These are phyloP conservation scores for Nadsonia commutata DNA, from an alignment of 1,139 yeast species.

Conservation along the genomic window DNA sequence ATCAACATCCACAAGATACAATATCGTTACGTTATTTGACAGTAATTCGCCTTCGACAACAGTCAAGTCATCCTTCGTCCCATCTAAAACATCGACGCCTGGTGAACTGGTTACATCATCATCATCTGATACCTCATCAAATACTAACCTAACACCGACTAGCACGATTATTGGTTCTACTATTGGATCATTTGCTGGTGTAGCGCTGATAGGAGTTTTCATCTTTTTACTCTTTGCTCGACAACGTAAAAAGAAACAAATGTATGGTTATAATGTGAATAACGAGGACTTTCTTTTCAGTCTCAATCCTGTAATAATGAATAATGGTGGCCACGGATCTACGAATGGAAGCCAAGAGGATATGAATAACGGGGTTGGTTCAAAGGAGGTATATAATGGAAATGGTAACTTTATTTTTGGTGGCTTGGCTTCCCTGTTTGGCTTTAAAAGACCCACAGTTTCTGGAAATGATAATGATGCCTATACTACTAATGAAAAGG, in stretches of 20 bases:
- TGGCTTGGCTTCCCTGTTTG: not conserved
- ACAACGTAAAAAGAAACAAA: conserved; percentile 5
- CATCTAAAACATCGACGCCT: not conserved
- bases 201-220: conserved; percentile 17
- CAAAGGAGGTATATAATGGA: not conserved
- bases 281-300: not conserved
- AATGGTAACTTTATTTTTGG: not conserved
- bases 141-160: conserved; percentile 5
- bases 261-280: not conserved
- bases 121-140: not conserved
- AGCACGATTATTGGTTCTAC: conserved; percentile 32
- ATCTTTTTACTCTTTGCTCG: conserved; percentile 10
- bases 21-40: not conserved
- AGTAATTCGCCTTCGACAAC: not conserved
- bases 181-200: conserved; percentile 30
- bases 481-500: not conserved
- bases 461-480: not conserved
- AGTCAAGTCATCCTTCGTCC: not conserved
- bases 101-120: not conserved
- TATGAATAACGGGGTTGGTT: not conserved
- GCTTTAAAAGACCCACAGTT: not conserved
- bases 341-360: not conserved
- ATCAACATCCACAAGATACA: not conserved
- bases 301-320: not conserved
- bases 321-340: not conserved